These are phyloP conservation scores for Aspergillus neotritici DNA, from an alignment of 2,329 filamentous ascomycete genomes.

Conservation along the genomic window DNA sequence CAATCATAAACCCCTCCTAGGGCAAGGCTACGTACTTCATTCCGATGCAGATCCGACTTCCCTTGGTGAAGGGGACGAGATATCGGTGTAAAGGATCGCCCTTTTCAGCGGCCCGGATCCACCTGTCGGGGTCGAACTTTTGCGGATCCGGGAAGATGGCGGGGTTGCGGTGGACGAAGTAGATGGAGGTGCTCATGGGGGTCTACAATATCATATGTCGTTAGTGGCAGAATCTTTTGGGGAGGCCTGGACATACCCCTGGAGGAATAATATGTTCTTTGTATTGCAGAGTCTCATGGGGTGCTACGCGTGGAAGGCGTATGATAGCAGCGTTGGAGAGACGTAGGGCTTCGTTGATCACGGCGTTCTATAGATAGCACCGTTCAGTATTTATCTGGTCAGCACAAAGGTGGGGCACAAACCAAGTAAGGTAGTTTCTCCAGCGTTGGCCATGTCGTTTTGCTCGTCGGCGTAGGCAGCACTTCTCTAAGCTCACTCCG, in stretches of 20 bases:
- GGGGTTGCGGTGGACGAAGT: slow-evolving; percentile 19
- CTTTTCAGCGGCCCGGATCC: slow-evolving; percentile 15
- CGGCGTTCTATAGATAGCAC: slow-evolving; percentile 6
- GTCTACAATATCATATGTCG: slow-evolving; percentile 8
- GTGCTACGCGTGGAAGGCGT: slow-evolving; percentile 24
- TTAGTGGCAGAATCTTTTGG: background rate
- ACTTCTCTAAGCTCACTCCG: slow-evolving; percentile 24
- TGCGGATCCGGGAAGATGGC: slow-evolving; percentile 21
- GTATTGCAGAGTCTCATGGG: slow-evolving; percentile 23
- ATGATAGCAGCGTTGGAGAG: slow-evolving; percentile 36
- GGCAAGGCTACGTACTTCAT: slow-evolving; percentile 17
- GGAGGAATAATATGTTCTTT: slow-evolving; percentile 28
- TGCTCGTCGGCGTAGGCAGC: slow-evolving; percentile 21
- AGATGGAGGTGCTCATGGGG: slow-evolving; percentile 14
- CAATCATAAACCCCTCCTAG: too few species aligned
- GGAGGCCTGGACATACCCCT: slow-evolving; percentile 13
- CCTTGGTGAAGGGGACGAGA: slow-evolving; percentile 22
- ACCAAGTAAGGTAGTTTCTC: slow-evolving; percentile 40
- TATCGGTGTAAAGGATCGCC: slow-evolving; percentile 17
- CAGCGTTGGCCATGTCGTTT: slow-evolving; percentile 25
- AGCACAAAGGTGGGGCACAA: background rate
- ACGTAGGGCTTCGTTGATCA: slow-evolving; percentile 30
- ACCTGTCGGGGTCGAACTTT: slow-evolving; percentile 23
- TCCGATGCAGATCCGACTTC: slow-evolving; percentile 21
- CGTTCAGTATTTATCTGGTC: background rate